These are phyloP conservation scores for Hyaloperonospora brassicae DNA, from an alignment of 352 stramenopile species.

Conservation along the genomic window DNA sequence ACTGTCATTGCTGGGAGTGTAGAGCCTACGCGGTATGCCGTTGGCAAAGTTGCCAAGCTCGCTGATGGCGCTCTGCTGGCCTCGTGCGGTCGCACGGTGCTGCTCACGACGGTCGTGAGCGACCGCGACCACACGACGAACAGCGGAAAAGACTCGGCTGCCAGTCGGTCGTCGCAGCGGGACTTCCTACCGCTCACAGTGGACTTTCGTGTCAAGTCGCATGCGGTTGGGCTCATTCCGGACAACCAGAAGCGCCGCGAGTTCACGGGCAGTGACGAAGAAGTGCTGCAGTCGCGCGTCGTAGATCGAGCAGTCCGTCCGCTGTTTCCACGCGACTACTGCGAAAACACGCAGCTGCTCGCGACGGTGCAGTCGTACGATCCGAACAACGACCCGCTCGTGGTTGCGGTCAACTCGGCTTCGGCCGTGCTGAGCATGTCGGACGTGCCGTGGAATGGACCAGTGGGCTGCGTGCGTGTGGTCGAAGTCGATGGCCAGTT, in stretches of 20 bases:
- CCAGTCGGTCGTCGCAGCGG: conserved; percentile 8
- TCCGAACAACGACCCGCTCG: conserved; percentile 72
- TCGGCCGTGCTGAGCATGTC: conserved; percentile 80
- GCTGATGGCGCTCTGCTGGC: conserved; percentile 82
- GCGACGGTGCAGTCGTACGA: conserved; percentile 86
- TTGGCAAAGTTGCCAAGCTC: conserved; percentile 76
- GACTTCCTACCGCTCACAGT: conserved; percentile 90
- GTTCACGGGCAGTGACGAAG: conserved; percentile 87
- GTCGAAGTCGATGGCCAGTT: conserved; percentile 78
- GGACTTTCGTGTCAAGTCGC: conserved; percentile 90
- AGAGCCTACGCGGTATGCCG: conserved; percentile 47
- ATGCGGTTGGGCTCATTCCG: conserved; percentile 83
- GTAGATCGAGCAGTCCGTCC: conserved; percentile 94
- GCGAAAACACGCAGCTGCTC: conserved; percentile 93
- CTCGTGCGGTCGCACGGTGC: conserved; percentile 73
- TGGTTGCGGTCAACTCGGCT: conserved; percentile 85
- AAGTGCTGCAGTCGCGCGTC: conserved; percentile 93
- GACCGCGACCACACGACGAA: conserved; percentile 6
- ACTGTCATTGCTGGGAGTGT: conserved; percentile 43
- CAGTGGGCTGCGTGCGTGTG: conserved; percentile 85
- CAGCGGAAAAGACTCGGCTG: conserved; percentile 30
- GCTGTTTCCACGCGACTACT: conserved; percentile 91
- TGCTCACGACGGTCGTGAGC: conserved; percentile 84
- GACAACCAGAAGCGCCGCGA: conserved; percentile 82
- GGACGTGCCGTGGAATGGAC: conserved; percentile 86